Evolutionary conservation across 2,329 filamentous ascomycete genomes (phyloP).

Genomic region (Tolypocladium ovalisporum): DNA sequence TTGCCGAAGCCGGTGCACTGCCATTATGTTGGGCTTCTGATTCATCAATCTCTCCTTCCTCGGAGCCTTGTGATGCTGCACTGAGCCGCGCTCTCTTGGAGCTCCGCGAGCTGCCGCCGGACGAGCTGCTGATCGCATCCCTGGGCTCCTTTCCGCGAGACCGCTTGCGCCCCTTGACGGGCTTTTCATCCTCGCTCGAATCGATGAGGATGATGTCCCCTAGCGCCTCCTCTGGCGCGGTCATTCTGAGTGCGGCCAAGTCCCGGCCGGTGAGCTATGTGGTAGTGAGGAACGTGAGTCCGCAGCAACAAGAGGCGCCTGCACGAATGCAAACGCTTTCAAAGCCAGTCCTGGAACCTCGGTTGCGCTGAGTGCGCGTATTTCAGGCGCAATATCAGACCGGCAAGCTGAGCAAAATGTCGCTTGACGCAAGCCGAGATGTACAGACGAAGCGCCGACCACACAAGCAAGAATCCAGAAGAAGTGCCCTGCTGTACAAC

Average conservation of each 20-base stretch:
- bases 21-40: background rate
- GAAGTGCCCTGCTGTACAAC: background rate
- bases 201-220: slow-evolving; percentile 11
- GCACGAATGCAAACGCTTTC: background rate
- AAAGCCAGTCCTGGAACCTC: background rate
- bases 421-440: no score
- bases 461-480: background rate
- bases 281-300: background rate
- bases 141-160: background rate
- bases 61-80: slow-evolving; percentile 8
- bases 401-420: background rate
- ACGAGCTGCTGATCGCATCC: background rate
- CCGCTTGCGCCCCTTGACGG: slow-evolving; percentile 1
- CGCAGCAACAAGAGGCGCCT: background rate
- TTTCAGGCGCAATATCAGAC: background rate
- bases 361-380: background rate
- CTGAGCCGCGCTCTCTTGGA: slow-evolving; percentile 11
- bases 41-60: slow-evolving; percentile 24
- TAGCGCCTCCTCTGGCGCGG: slow-evolving; percentile 4
- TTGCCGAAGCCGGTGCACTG: background rate
- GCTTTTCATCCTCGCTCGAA: background rate
- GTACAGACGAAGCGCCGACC: background rate
- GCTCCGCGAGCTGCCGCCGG: slow-evolving; percentile 1
- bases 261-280: background rate
- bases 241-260: slow-evolving; percentile 4